Percentiles rank a stretch among this genome's conserved stretches.
phyloP scores from a whole-genome alignment of 129 eudicot genomes.

The Centaurea solstitialis region DNA sequence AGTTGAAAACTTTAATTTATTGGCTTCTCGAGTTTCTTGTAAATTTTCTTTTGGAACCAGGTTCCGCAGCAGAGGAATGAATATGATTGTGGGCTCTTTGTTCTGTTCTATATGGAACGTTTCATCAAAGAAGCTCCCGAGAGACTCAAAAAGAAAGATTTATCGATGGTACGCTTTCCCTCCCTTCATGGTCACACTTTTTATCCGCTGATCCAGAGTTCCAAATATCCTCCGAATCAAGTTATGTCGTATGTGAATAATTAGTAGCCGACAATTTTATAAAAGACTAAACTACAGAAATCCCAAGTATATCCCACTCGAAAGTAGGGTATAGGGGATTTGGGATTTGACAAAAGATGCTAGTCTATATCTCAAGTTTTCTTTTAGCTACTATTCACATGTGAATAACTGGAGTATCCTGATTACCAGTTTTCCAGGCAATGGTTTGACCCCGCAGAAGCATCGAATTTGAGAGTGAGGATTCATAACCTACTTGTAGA shows the following conservation, averaged over 20 bases:
- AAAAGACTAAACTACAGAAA: no score
- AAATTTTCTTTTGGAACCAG: conserved; percentile 33
- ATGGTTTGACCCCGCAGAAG: conserved; percentile 83
- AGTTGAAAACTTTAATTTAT: background rate
- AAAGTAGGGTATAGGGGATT: background rate
- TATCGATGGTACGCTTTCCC: conserved; percentile 46
- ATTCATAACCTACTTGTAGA: conserved; percentile 45
- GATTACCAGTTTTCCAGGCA: conserved; percentile 62
- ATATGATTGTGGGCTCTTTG: conserved; percentile 89
- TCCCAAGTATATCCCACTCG: background rate
- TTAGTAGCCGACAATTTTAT: background rate
- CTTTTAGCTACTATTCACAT: conserved; percentile 12
- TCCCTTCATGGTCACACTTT: background rate
- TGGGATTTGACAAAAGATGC: background rate
- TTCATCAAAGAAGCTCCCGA: conserved; percentile 72
- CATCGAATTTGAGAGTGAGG: conserved; percentile 61
- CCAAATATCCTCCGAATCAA: background rate
- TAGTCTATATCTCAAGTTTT: background rate
- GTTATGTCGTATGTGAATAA: background rate
- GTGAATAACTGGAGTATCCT: conserved; percentile 15
- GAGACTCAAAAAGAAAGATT: conserved; percentile 55
- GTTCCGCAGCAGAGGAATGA: conserved; percentile 89
- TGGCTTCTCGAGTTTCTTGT: background rate
- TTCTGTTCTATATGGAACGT: conserved; percentile 78
- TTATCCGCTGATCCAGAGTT: background rate